Percentiles rank a stretch among this genome's conserved stretches.
These are phyloP conservation scores for Choiromyces venosus DNA, from an alignment of 495 filamentous ascomycete genomes.

Conservation along the genomic window DNA sequence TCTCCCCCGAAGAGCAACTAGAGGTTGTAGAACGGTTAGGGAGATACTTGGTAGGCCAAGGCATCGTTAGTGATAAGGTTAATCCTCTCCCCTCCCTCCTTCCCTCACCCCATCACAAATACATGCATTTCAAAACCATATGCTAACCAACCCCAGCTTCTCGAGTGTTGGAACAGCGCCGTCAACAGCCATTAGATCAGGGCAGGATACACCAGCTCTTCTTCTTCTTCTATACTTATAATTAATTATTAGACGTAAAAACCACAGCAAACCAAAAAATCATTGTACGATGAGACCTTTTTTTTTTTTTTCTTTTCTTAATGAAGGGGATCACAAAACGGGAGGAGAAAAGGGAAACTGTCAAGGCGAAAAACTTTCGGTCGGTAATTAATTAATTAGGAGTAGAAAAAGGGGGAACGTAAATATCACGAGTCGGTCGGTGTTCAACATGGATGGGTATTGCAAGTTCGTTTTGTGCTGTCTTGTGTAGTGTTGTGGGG, in stretches of 20 bases:
- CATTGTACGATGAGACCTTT: not conserved
- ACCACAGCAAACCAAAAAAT: not conserved
- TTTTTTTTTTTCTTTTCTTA: not conserved
- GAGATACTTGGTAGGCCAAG: slow-evolving; percentile 84
- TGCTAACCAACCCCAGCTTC: slow-evolving; percentile 23
- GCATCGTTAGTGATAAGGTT: slow-evolving; percentile 59
- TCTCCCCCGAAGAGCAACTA: slow-evolving; percentile 77
- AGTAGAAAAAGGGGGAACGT: slow-evolving; percentile 21
- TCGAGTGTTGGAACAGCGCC: slow-evolving; percentile 32
- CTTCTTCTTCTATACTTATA: not conserved
- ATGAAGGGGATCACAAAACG: not conserved
- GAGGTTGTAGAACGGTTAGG: slow-evolving; percentile 77
- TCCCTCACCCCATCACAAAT: not conserved
- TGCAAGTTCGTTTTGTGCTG: slow-evolving; percentile 24
- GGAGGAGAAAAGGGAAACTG: not conserved
- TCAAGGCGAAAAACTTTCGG: slow-evolving; percentile 13
- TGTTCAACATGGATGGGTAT: slow-evolving; percentile 23
- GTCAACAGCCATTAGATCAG: slow-evolving; percentile 24
- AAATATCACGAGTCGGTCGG: slow-evolving; percentile 35
- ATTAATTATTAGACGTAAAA: slow-evolving; percentile 10
- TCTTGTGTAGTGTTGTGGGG: slow-evolving; percentile 8
- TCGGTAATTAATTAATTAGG: slow-evolving; percentile 20
- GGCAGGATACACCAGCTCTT: not conserved
- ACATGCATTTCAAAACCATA: not conserved
- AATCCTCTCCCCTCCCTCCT: slow-evolving; percentile 25